Percentiles rank a stretch among this genome's conserved stretches.
Conservation (phyloP, 345 rosid genomes). For the Geranium brycei region DNA sequence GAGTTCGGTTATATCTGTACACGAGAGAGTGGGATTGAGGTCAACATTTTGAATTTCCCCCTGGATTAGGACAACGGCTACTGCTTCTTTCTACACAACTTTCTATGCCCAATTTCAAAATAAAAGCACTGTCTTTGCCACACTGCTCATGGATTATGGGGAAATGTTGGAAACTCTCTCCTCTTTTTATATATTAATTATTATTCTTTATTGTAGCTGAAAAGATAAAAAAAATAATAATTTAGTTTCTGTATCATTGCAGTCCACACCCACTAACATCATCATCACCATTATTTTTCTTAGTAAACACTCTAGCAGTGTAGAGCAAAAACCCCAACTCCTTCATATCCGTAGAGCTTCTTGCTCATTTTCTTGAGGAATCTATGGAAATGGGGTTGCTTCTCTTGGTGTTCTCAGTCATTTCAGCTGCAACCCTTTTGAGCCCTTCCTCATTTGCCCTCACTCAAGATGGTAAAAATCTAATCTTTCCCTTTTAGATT, state of each 20-base stretch:
- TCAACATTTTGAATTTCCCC: no score
- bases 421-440: constrained; percentile 28
- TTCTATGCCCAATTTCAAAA: constrained; percentile 26
- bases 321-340: not conserved
- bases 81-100: constrained; percentile 25
- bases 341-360: constrained; percentile 5
- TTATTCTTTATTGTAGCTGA: no score
- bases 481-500: not conserved
- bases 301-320: not conserved
- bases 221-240: no score
- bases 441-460: constrained; percentile 30
- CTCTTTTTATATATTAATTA: not conserved
- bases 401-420: constrained; percentile 17
- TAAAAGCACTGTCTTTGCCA: not conserved
- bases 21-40: no score
- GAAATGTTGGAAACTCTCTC: no score
- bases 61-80: constrained; percentile 37
- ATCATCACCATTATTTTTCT: no score
- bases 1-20: no score
- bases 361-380: not conserved
- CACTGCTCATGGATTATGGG: not conserved
- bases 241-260: no score
- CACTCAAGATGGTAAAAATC: constrained; percentile 47
- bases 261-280: no score
- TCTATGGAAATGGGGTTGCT: constrained; percentile 22